Percentiles rank a stretch among this genome's conserved stretches.
These are phyloP conservation scores for Tausonia pullulans DNA, from an alignment of 1,284 basidiomycete genomes.

Conservation along the genomic window DNA sequence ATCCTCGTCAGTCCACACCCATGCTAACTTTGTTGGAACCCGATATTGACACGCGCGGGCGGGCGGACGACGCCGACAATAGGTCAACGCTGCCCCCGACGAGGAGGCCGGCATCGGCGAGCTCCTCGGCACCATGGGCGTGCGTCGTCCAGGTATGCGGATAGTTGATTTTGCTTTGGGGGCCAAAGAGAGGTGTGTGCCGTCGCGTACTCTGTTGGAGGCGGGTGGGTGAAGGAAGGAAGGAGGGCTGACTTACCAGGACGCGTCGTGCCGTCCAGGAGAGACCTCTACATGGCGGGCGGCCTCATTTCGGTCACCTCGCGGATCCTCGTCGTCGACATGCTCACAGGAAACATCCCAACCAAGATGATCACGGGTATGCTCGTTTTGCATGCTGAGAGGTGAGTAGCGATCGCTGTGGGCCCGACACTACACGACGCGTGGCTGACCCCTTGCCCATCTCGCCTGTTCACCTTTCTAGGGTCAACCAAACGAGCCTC, in stretches of 20 bases:
- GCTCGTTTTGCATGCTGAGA: conserved; percentile 88
- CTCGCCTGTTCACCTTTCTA: conserved; percentile 27
- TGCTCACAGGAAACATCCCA: conserved; percentile 76
- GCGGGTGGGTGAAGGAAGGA: too few species aligned
- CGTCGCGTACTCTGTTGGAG: not conserved
- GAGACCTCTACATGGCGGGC: conserved; percentile 71
- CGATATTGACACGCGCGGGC: not conserved
- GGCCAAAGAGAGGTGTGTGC: conserved; percentile 62
- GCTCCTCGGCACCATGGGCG: conserved; percentile 83
- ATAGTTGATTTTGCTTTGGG: conserved; percentile 74
- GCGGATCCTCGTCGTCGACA: conserved; percentile 87
- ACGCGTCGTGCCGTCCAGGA: conserved; percentile 39
- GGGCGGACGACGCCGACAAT: not conserved
- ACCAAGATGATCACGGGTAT: conserved; percentile 78
- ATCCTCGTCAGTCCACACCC: conserved; percentile 47
- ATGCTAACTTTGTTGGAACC: not conserved
- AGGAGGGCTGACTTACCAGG: not conserved
- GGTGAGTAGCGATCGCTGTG: conserved; percentile 39
- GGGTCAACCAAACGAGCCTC: conserved; percentile 68
- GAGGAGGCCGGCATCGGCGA: conserved; percentile 88
- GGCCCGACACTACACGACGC: not conserved
- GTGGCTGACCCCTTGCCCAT: not conserved
- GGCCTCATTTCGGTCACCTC: conserved; percentile 88
- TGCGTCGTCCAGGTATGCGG: conserved; percentile 70
- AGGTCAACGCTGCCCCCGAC: conserved; percentile 62